Conservation (phyloP, 2,329 filamentous ascomycete species). For the Chaetomium sp. region DNA sequence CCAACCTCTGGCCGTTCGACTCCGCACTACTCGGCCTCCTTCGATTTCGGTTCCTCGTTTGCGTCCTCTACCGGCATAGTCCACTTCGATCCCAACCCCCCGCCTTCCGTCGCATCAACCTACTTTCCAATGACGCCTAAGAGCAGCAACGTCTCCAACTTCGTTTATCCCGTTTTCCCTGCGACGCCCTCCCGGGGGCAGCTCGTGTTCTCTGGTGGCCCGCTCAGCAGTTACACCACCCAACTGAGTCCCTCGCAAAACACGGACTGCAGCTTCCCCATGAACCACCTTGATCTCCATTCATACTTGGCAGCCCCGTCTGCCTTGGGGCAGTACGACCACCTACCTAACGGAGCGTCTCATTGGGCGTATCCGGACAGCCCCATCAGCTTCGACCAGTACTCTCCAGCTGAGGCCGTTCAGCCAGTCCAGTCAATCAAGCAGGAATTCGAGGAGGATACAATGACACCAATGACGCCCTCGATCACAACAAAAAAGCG, state of each 20-base stretch:
- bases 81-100: constrained; percentile 40
- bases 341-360: constrained; percentile 22
- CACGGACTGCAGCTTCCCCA: constrained; percentile 27
- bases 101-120: constrained; percentile 38
- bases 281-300: constrained; percentile 22
- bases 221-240: constrained; percentile 11
- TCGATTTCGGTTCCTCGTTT: constrained; percentile 37
- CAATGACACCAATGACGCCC: constrained; percentile 10
- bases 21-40: constrained; percentile 30
- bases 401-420: constrained; percentile 15
- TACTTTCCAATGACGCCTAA: constrained; percentile 37
- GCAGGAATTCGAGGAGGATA: constrained; percentile 20
- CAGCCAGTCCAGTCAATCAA: constrained; percentile 38
- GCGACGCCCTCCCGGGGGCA: constrained; percentile 29
- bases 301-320: constrained; percentile 18
- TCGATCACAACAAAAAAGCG: constrained; percentile 43
- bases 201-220: constrained; percentile 11
- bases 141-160: constrained; percentile 15
- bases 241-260: constrained; percentile 28
- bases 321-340: constrained; percentile 16
- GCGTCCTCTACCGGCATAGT: constrained; percentile 34
- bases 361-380: constrained; percentile 31
- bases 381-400: constrained; percentile 30
- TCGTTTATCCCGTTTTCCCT: constrained; percentile 23
- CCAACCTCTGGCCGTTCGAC: constrained; percentile 42